Base-by-base conservation (phyloP, 305 asterid species). In the Fraxinus paxiana region DNA sequence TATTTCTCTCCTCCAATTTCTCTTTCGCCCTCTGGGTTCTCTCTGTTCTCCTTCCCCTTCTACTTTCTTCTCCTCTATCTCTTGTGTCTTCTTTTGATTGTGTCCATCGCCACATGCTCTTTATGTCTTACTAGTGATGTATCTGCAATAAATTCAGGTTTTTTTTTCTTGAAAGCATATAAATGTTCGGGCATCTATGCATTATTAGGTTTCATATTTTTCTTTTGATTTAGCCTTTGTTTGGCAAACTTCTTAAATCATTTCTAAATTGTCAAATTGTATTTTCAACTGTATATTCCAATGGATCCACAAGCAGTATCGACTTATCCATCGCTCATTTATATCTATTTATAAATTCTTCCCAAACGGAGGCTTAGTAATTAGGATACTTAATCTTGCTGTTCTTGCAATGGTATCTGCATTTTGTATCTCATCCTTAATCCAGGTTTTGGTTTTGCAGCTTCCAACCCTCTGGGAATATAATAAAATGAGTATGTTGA, bases 401-500 rank as follows among this genome's bases (percentile, higher is more conserved):
- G 18, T 82, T 67, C 37, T 76, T 76, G 37, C 28, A 1, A 31
- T 76, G 67, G 10, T 41, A 20, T 78, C 43, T 80, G 74, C 81
- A 38, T 61, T 80, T 73, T 82, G 2, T 22, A 65, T 10, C 31
- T 74, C 31, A 65, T 69, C 80, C 77, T 82, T 63, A 80, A 80
- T 73, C 13, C 79, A 69, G 75, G 78, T 83, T 79, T 43, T 72
- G 70, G 81, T 43, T 78, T 80, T 83, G 89, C 93, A 94, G 98
- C 92, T 94, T 89, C 97, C 94, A 80, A 87, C 87, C 78, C 59
- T 92, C 80, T 94, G 94, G 91, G 96, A 91, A 70, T 91, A 88
- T 82, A 94, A 94, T 84, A 90, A 84, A 87, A 86, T 90, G 95
- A 91, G 98, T 67, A 94, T 94, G 98, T 92, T 94, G 82, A 92